phyloP scores from a whole-genome alignment of 2,329 filamentous ascomycete species.

The Trichoderma sp. region DNA sequence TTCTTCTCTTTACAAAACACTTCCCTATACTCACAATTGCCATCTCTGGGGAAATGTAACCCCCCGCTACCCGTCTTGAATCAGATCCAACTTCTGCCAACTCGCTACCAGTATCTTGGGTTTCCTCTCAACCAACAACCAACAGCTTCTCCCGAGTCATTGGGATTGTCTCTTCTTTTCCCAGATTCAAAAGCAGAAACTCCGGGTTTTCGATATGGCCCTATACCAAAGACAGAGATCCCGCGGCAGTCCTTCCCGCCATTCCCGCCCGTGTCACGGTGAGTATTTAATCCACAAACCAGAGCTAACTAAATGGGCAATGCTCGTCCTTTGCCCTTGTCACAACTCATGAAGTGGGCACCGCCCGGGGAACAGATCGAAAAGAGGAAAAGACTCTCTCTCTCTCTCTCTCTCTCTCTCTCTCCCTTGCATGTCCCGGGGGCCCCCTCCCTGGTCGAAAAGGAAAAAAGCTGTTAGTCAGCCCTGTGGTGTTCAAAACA shows the following conservation, averaged over 20 bases:
- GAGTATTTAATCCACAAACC: conserved; percentile 3
- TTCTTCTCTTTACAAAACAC: background rate
- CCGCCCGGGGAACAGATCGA: background rate
- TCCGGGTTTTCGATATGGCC: background rate
- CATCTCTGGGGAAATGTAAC: conserved; percentile 15
- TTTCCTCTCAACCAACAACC: background rate
- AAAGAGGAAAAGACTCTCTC: background rate
- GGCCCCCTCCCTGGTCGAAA: background rate
- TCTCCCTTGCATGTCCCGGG: background rate
- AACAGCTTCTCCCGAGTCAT: background rate
- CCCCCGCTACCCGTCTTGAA: background rate
- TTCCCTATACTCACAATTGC: background rate
- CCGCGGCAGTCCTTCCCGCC: background rate
- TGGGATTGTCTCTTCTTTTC: background rate
- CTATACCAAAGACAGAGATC: background rate
- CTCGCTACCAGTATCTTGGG: conserved; percentile 9
- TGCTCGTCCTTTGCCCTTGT: background rate
- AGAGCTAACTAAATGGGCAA: background rate
- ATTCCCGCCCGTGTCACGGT: background rate
- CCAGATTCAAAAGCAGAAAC: background rate
- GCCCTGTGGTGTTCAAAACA: background rate
- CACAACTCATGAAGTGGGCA: background rate
- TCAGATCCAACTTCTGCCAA: background rate
- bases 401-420: background rate
- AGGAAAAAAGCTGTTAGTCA: background rate